Evolutionary conservation across 805 yeast genomes (phyloP), one percentile per base, ranked within the genome.

Genomic region (Candida loeiensis): DNA sequence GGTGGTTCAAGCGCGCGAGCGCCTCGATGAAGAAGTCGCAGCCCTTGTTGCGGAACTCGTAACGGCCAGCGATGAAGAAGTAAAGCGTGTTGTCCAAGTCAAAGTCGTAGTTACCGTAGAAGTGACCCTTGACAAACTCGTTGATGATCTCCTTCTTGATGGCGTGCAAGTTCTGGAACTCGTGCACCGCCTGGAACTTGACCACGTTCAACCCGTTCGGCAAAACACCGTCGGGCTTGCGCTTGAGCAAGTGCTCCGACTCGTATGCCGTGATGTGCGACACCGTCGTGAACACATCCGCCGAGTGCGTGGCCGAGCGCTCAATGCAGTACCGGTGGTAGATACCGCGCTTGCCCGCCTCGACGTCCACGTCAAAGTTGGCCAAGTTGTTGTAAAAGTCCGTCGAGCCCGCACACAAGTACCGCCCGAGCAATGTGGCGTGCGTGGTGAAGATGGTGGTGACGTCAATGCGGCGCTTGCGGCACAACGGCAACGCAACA

Each of bases 241-340:
- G 77, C 58, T 91, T 93, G 50, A 91, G 74, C 62, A 91, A 71
- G 61, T 90, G 95, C 66, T 91, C 98, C 5, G 91, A 73, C 64
- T 91, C 99, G 57, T 79, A 85, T 2, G 98, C 98, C n/a, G 99
- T 91, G 53, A 91, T 93, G 58, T 91, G 95, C 8, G 96, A 87
- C 8, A 91, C 99, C 0, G 99, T 93, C 26, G 99, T 91, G 69
- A 91, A 91, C 16, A 91, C 99, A 61, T 91, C 99, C 5, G 95
- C 88, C 11, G 93, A 76, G 60, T 91, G 98, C 13, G 96, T 89
- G 12, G 97, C 96, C 6, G 95, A 90, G 44, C 99, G 77, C 69
- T 91, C 99, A 49, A 91, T 85, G 64, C 99, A 91, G 63, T 91
- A 93, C 47, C 99, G 77, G 62, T 91, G 99, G 65, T 91, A 91